Conservation (phyloP, 805 yeast species). For the Kuraishia cidri region DNA sequence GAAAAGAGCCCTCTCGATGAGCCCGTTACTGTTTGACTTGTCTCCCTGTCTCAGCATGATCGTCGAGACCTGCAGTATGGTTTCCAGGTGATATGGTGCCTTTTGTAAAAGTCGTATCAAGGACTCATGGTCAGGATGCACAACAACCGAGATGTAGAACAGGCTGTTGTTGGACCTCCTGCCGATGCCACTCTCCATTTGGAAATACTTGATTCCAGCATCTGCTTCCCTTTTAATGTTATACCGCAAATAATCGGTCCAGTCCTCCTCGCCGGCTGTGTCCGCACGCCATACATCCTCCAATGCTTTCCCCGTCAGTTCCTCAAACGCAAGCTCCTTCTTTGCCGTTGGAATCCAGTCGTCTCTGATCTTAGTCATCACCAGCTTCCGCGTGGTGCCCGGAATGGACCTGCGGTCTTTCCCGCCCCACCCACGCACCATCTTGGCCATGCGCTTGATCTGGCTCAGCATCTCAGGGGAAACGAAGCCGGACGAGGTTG, state of each 20-base stretch:
- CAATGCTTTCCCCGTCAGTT: slow-evolving; percentile 32
- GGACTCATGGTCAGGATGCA: slow-evolving; percentile 75
- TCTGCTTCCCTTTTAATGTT: slow-evolving; percentile 27
- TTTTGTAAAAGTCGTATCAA: slow-evolving; percentile 48
- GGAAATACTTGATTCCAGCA: slow-evolving; percentile 47
- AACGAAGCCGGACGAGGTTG: slow-evolving; percentile 60
- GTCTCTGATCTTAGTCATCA: slow-evolving; percentile 64
- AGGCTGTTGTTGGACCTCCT: slow-evolving; percentile 28
- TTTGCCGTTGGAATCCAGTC: slow-evolving; percentile 71
- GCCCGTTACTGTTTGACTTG: slow-evolving; percentile 59
- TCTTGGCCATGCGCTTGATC: slow-evolving; percentile 43
- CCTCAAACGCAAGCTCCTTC: slow-evolving; percentile 55
- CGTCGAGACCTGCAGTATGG: slow-evolving; percentile 71
- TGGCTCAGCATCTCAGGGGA: slow-evolving; percentile 63
- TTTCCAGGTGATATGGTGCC: slow-evolving; percentile 69
- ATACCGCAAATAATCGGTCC: slow-evolving; percentile 38
- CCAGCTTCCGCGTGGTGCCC: slow-evolving; percentile 59
- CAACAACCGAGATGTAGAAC: slow-evolving; percentile 56
- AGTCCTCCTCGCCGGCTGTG: slow-evolving; percentile 23
- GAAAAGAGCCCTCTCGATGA: slow-evolving; percentile 70
- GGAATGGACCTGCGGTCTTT: slow-evolving; percentile 67
- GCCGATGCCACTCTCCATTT: slow-evolving; percentile 27
- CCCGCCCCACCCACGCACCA: slow-evolving; percentile 83
- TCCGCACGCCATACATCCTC: slow-evolving; percentile 18
- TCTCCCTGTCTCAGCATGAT: slow-evolving; percentile 73